phyloP scores from a whole-genome alignment of 2,329 filamentous ascomycete species.

The Plectosphaerella sp. region DNA sequence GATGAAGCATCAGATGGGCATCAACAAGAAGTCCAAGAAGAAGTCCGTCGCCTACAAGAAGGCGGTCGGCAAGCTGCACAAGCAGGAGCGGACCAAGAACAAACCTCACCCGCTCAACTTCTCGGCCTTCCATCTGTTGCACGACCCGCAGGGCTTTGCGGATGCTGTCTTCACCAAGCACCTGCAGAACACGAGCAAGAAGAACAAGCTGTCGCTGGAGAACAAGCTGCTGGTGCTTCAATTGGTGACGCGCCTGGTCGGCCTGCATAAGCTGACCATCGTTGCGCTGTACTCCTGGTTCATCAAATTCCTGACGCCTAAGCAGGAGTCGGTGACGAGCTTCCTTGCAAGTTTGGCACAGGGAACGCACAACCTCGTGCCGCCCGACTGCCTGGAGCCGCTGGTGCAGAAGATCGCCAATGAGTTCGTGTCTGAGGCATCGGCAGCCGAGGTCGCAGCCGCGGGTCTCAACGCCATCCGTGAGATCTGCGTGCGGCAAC shows the following conservation, averaged over 20 bases:
- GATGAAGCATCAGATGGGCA: slow-evolving; percentile 77
- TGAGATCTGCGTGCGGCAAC: slow-evolving; percentile 88
- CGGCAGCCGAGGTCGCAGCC: slow-evolving; percentile 83
- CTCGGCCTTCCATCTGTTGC: slow-evolving; percentile 86
- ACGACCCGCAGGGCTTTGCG: slow-evolving; percentile 91
- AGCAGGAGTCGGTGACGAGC: slow-evolving; percentile 85
- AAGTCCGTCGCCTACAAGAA: slow-evolving; percentile 72
- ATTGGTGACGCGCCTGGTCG: slow-evolving; percentile 84
- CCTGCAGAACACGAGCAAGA: slow-evolving; percentile 66
- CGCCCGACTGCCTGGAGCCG: slow-evolving; percentile 87
- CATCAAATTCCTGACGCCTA: slow-evolving; percentile 83
- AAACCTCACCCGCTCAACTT: slow-evolving; percentile 90
- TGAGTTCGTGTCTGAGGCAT: slow-evolving; percentile 94
- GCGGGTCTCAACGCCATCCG: slow-evolving; percentile 93
- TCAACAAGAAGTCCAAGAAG: slow-evolving; percentile 97
- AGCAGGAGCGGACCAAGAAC: slow-evolving; percentile 80
- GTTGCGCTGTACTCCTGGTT: slow-evolving; percentile 95
- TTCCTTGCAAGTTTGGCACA: slow-evolving; percentile 92
- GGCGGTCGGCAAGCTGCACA: slow-evolving; percentile 78
- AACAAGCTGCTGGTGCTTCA: slow-evolving; percentile 88
- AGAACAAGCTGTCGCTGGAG: slow-evolving; percentile 79
- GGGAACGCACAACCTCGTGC: slow-evolving; percentile 84
- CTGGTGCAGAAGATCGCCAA: slow-evolving; percentile 94
- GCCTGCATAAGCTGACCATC: slow-evolving; percentile 86
- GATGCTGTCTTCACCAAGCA: slow-evolving; percentile 89